Percentiles rank a stretch among this genome's conserved stretches.
Conservation (phyloP, 225 moss, liverwort and hornwort genomes). For the Polytrichum formosum region DNA sequence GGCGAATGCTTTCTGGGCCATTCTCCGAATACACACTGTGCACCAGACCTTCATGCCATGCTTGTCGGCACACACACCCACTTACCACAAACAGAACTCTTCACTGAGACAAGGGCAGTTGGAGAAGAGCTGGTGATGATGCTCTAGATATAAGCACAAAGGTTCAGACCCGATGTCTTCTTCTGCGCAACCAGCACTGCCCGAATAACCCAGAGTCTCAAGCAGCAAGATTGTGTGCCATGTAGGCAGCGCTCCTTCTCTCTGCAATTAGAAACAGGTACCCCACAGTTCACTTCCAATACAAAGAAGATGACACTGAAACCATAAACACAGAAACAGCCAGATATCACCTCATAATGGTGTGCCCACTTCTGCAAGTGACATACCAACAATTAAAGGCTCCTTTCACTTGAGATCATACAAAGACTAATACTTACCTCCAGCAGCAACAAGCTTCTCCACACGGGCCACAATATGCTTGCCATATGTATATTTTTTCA, state of each 20-base stretch:
- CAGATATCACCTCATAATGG: too few species aligned
- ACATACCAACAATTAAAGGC: too few species aligned
- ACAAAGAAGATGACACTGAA: too few species aligned
- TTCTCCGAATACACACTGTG: conserved; percentile 14
- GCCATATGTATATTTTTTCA: conserved; percentile 98
- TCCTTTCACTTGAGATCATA: too few species aligned
- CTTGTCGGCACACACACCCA: conserved; percentile 17
- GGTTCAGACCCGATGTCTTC: conserved; percentile 2
- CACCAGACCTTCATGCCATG: conserved; percentile 16
- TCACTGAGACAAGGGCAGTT: background rate
- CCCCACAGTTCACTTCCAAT: too few species aligned
- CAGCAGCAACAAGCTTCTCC: conserved; percentile 97
- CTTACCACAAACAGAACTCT: conserved; percentile 4
- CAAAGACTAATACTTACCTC: conserved; percentile 46
- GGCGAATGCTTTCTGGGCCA: conserved; percentile 26
- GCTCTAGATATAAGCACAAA: background rate
- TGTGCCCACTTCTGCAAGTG: too few species aligned
- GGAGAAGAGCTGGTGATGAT: conserved; percentile 6
- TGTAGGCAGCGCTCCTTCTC: conserved; percentile 93
- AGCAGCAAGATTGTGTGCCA: conserved; percentile 74
- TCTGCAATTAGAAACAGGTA: conserved; percentile 46
- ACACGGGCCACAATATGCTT: conserved; percentile 99
- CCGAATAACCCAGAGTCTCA: conserved; percentile 22
- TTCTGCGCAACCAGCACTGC: conserved; percentile 10
- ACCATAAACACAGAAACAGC: too few species aligned